phyloP scores from a whole-genome alignment of 257 asterid species.

The Thymus mandschuricus region DNA sequence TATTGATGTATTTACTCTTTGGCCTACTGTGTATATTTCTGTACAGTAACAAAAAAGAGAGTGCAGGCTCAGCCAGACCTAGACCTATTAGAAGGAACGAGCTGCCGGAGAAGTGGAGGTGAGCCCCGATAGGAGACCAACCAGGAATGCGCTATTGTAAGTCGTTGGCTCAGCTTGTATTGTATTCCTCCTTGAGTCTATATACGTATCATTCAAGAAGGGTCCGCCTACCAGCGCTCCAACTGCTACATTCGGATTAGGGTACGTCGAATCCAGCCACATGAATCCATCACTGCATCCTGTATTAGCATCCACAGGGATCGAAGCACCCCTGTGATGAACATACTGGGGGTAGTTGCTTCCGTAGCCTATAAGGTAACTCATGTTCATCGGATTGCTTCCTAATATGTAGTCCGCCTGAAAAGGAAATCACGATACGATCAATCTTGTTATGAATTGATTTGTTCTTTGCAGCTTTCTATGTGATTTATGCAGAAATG shows the following conservation, averaged over 20 bases:
- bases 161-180: slow-evolving; percentile 60
- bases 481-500: background rate
- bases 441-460: too few species aligned
- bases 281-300: slow-evolving; percentile 64
- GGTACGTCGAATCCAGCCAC: slow-evolving; percentile 51
- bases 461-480: background rate
- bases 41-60: background rate
- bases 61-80: background rate
- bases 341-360: slow-evolving; percentile 53
- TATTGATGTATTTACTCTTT: background rate
- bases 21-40: background rate
- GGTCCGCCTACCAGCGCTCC: slow-evolving; percentile 82
- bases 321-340: slow-evolving; percentile 70
- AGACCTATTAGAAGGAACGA: slow-evolving; percentile 34
- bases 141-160: slow-evolving; percentile 53
- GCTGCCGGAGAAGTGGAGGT: slow-evolving; percentile 41
- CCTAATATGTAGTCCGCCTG: slow-evolving; percentile 60
- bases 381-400: slow-evolving; percentile 47
- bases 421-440: background rate
- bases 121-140: slow-evolving; percentile 61
- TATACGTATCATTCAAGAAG: slow-evolving; percentile 50
- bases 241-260: slow-evolving; percentile 58
- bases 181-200: slow-evolving; percentile 51
- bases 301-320: slow-evolving; percentile 46
- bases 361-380: slow-evolving; percentile 63